Conservation (phyloP, 2,329 filamentous ascomycete genomes). For the Bipolaris gigantea region DNA sequence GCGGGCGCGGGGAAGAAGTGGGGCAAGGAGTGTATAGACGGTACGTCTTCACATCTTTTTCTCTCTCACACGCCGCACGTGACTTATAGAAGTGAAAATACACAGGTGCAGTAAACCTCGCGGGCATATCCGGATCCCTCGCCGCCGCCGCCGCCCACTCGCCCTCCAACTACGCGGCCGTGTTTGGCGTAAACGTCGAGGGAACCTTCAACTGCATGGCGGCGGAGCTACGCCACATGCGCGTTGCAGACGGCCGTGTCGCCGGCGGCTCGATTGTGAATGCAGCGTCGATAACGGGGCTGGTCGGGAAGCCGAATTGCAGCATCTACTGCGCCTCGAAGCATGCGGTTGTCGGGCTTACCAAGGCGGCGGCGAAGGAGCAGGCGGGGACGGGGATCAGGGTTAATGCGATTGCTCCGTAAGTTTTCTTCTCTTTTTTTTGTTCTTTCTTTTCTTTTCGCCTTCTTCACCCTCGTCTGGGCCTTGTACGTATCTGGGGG, state of each 20-base stretch:
- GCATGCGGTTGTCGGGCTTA: conserved; percentile 36
- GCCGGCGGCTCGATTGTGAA: conserved; percentile 39
- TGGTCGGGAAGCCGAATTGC: conserved; percentile 34
- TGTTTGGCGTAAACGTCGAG: conserved; percentile 41
- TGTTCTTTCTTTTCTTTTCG: not conserved
- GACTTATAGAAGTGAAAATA: too few relatives aligned
- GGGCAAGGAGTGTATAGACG: conserved; percentile 27
- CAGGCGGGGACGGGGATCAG: conserved; percentile 25
- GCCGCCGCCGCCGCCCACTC: conserved; percentile 29
- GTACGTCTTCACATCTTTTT: not conserved
- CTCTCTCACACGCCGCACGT: too few relatives aligned
- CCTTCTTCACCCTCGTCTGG: too few relatives aligned
- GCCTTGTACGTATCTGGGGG: too few relatives aligned
- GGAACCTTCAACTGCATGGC: conserved; percentile 40
- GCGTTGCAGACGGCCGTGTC: conserved; percentile 14
- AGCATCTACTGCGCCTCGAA: conserved; percentile 31
- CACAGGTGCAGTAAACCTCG: conserved; percentile 19
- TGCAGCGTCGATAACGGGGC: conserved; percentile 55
- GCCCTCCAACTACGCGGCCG: conserved; percentile 37
- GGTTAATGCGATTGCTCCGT: conserved; percentile 50
- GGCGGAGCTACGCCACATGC: conserved; percentile 45
- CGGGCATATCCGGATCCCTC: conserved; percentile 48
- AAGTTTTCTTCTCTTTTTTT: conserved; percentile 20
- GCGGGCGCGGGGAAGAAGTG: not conserved
- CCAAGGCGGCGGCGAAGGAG: conserved; percentile 45